Conservation (phyloP, 2,329 filamentous ascomycete species). For the Colletotrichum liaoningense region DNA sequence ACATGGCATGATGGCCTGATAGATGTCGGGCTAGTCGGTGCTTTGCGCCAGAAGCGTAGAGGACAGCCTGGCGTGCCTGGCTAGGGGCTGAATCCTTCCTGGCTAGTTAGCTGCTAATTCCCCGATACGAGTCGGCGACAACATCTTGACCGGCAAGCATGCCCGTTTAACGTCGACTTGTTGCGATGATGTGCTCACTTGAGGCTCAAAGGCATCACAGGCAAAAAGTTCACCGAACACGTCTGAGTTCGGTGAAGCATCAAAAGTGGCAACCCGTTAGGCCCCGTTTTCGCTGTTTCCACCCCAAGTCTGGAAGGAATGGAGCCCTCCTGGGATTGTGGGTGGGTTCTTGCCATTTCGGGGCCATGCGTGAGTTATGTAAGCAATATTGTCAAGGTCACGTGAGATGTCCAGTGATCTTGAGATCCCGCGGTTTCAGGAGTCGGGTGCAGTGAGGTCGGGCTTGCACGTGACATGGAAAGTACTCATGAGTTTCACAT, state of each 20-base stretch:
- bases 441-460: background rate
- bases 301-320: background rate
- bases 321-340: background rate
- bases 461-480: background rate
- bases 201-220: background rate
- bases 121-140: background rate
- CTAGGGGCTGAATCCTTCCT: background rate
- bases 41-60: background rate
- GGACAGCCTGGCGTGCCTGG: background rate
- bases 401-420: background rate
- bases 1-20: background rate
- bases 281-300: background rate
- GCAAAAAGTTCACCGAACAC: background rate
- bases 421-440: background rate
- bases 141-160: background rate
- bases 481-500: background rate
- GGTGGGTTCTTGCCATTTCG: background rate
- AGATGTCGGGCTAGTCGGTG: background rate
- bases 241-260: background rate
- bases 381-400: fast-evolving
- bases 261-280: background rate
- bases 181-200: background rate
- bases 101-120: background rate
- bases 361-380: background rate
- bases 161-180: background rate